Evolutionary conservation across 192 early-diverging fungal species (phyloP), one percentile per base, ranked within the genome.

Genomic region (Martensiomyces pterosporus): DNA sequence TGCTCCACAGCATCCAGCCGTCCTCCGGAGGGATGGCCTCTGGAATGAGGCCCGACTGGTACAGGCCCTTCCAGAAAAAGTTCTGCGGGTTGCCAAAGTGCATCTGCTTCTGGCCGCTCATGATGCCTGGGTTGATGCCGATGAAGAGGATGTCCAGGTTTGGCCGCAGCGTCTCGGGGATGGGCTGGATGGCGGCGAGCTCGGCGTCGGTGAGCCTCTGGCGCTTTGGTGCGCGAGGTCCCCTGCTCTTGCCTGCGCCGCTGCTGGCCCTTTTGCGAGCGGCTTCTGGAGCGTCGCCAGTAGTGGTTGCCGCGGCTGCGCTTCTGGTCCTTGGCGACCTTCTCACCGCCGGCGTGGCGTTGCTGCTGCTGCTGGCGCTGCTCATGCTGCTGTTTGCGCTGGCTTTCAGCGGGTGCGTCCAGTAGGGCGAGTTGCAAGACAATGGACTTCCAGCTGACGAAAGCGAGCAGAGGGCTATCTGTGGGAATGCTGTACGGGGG

Each of bases 41-140:
- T 9, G 77, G 69, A 21, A 80, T 73, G 19, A 84, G 73, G 57
- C 74, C 81, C 33, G 81, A 79, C 39, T 82, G 75, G 17, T 58
- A 80, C 27, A 88, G 54, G 19, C 86, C 85, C 6, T 76, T 75
- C 82, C 85, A 88, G 67, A 88, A 86, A 44, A 79, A 84, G 52
- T 88, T 88, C 8, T 73, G 78, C 4, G 82, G 82, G 41, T 80
- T 79, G 13, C 84, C 78, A 73, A 84, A 88, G 49, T 88, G 86
- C 39, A 82, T 80, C 9, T 79, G 77, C 37, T 59, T 62, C 15
- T 62, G 47, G 15, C 81, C 77, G 45, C 81, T 84, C 6, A 64
- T 53, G 9, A 82, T 53, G 13, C 86, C 86, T 8, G 83, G 85
- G 53, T 88, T 88, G 55, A 88, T 84, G 0, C 86, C 86, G 9